Evolutionary conservation across 2,329 filamentous ascomycete species (phyloP), one percentile per base, ranked within the genome.

Genomic region (Corinectria fuckeliana): DNA sequence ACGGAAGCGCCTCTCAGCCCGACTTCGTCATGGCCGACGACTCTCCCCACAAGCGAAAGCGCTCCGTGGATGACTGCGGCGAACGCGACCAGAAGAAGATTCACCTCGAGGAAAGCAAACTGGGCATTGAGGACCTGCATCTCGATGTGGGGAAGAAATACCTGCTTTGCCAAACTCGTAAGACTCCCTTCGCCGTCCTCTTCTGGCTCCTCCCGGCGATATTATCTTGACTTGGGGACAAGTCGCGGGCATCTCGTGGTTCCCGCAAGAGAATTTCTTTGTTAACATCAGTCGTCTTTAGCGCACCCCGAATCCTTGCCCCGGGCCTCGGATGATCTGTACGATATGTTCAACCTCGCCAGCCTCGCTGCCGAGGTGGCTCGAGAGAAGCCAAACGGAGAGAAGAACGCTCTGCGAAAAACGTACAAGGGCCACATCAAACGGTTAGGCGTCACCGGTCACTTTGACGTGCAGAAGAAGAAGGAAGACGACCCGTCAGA

Each of bases 401-500:
- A 88, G 72, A 89, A 88, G 79, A 89, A 89, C 69, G 85, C 84
- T 63, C 78, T 89, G 48, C 82, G 87, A 23, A 89, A 89, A 72
- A 88, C 86, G 14, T 89, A 89, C 78, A 89, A 89, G 74, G 86
- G 86, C 51, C 85, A 89, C 65, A 86, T 89, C 72, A 89, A 89
- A 78, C 82, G 81, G 44, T 76, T 89, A 28, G 85, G 85, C 32
- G 79, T 89, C 23, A 82, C 82, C 52, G 87, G 87, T 9, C 83
- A 86, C 59, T 89, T 88, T 66, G 86, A 89, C 66, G 75, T 76
- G 14, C 72, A 74, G 52, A 87, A 86, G 75, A 83, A 85, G 67
- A 83, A 86, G 39, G 75, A 79, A 18, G 77, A 81, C 34, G 78
- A 79, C 7, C 78, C 79, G 0, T 80, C 82, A 25, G 81, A 84